Base-by-base conservation (phyloP, 2,329 filamentous ascomycete genomes). In the Gaeumannomyces tritici region DNA sequence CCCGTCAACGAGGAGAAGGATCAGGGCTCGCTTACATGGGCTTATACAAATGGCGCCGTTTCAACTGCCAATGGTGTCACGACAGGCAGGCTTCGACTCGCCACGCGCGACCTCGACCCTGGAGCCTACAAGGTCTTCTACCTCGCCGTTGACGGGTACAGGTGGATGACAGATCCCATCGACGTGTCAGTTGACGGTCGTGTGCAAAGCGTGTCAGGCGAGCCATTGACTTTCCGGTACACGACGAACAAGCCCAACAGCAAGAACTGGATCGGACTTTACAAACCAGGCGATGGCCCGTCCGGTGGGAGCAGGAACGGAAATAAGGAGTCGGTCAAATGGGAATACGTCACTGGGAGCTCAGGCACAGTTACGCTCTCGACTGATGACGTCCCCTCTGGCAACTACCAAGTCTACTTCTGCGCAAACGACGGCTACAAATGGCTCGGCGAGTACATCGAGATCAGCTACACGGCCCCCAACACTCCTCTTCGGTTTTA, bases 251-350 rank as follows among this genome's bases (percentile, higher is more conserved):
- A 66, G 3, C 63, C 73, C 4, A 64, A 70, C 59, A 35, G 63
- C 3, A 69, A 64, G 21, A 77, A 77, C 65, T 78, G 76, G 76
- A 66, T 77, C 27, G 76, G 72, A 33, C 59, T 77, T 4, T 77
- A 73, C 64, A 63, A 68, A 51, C 64, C 69, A 13, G 69, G 67
- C 1, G 71, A 70, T n/a, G 74, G 74, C 28, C 74, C 70, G 1
- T 75, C 75, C 1, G 68, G 71, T 2, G 67, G 76, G 24, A 68
- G 73, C 31, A 63, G 68, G 55, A 69, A 68, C 21, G 67, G 68
- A n/a, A 65, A 65, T 0, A 63, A 66, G 0, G 21, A 51, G 42
- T 72, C 75, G 0, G 62, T 76, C 13, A 63, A 65, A 5, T 77
- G 75, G 75, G 66, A 65, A 0, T 76, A 73, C 61, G 72, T 73